Percentiles rank a stretch among this genome's conserved stretches.
phyloP scores from a whole-genome alignment of 2,329 filamentous ascomycete genomes.

The Diaporthe sp. region DNA sequence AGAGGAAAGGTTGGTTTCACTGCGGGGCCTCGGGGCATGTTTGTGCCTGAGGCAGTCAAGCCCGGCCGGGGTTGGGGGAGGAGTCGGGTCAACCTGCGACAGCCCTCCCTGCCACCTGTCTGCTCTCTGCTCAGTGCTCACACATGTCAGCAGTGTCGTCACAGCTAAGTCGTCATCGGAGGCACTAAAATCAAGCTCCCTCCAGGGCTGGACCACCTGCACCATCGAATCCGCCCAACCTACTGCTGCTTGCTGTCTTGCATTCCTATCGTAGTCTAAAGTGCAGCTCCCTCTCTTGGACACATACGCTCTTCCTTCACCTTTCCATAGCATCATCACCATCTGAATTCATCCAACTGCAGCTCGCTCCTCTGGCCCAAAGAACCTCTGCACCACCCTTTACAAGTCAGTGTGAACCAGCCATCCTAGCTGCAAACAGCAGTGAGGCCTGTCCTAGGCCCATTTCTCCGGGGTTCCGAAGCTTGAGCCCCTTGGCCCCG shows the following conservation, averaged over 20 bases:
- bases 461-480: slow-evolving; percentile 28
- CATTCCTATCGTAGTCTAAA: slow-evolving; percentile 10
- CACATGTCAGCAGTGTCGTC: slow-evolving; percentile 33
- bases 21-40: slow-evolving; percentile 35
- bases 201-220: slow-evolving; percentile 22
- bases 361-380: background rate
- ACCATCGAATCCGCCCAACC: background rate
- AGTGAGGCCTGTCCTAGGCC: slow-evolving; percentile 12
- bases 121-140: slow-evolving; percentile 5
- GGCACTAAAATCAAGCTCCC: slow-evolving; percentile 28
- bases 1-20: slow-evolving; percentile 22
- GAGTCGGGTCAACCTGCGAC: slow-evolving; percentile 2
- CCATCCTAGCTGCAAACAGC: slow-evolving; percentile 16
- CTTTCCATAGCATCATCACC: slow-evolving; percentile 1
- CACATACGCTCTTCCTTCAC: slow-evolving; percentile 12
- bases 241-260: slow-evolving; percentile 2
- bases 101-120: slow-evolving; percentile 2
- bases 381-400: background rate
- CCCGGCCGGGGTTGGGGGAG: background rate
- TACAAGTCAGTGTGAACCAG: slow-evolving; percentile 20
- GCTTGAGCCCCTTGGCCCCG: slow-evolving; percentile 37
- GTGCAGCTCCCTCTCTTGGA: slow-evolving; percentile 3
- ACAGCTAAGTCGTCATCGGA: slow-evolving; percentile 24
- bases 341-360: background rate
- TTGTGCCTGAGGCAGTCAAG: slow-evolving; percentile 9